Conservation (phyloP, 805 yeast species). For the Barnettozyma wickerhamii region DNA sequence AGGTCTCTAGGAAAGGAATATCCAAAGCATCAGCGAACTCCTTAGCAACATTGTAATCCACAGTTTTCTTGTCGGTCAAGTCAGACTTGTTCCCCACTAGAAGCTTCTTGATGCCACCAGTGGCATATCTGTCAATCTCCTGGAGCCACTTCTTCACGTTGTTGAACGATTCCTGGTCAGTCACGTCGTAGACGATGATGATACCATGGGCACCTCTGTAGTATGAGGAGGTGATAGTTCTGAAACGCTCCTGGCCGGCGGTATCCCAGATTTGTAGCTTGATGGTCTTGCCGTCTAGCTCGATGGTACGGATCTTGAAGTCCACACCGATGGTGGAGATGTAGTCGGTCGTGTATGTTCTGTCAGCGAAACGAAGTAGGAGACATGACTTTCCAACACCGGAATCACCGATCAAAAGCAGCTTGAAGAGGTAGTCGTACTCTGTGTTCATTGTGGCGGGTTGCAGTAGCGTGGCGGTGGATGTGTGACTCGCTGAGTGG, state of each 20-base stretch:
- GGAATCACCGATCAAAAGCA: slow-evolving; percentile 94
- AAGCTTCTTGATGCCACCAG: slow-evolving; percentile 94
- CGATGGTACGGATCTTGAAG: slow-evolving; percentile 84
- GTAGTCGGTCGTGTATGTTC: slow-evolving; percentile 94
- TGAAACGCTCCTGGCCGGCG: slow-evolving; percentile 97
- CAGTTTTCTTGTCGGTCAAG: slow-evolving; percentile 88
- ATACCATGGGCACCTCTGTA: slow-evolving; percentile 99
- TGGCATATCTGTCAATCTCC: slow-evolving; percentile 97
- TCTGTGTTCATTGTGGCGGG: slow-evolving; percentile 76
- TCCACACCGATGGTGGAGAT: slow-evolving; percentile 98
- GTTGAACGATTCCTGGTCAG: slow-evolving; percentile 94
- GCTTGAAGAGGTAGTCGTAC: slow-evolving; percentile 96
- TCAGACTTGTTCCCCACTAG: slow-evolving; percentile 97
- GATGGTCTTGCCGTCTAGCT: slow-evolving; percentile 94
- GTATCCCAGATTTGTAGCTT: slow-evolving; percentile 99
- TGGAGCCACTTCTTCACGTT: slow-evolving; percentile 98
- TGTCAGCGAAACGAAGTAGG: slow-evolving; percentile 92
- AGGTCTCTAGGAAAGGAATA: slow-evolving; percentile 93
- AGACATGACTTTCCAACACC: slow-evolving; percentile 98
- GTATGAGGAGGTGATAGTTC: slow-evolving; percentile 95
- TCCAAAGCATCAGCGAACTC: slow-evolving; percentile 96
- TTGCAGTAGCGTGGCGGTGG: too few relatives aligned
- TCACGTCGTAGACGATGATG: slow-evolving; percentile 95
- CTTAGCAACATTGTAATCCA: slow-evolving; percentile 92
- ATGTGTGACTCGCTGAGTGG: neutral